Conservation (phyloP, 371 early-diverging fungal genomes). For the Rhizopus microsporus region DNA sequence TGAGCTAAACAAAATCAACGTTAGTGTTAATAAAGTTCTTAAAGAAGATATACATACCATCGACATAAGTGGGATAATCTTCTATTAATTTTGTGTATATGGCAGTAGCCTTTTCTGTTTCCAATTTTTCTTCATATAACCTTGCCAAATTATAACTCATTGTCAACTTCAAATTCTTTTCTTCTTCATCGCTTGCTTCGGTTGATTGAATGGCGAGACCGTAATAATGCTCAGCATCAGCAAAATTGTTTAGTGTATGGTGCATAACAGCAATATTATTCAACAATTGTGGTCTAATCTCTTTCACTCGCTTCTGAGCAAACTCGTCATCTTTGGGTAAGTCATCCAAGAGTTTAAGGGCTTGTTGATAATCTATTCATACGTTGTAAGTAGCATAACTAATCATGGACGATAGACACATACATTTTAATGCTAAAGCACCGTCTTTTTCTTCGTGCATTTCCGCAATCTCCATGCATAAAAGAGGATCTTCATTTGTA, state of each 20-base stretch:
- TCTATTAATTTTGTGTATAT: conserved; percentile 65
- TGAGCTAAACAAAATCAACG: conserved; percentile 44
- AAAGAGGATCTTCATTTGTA: conserved; percentile 53
- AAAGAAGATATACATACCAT: conserved; percentile 39
- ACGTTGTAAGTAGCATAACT: no score
- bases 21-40: not conserved
- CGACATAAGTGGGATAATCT: conserved; percentile 73
- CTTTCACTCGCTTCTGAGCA: conserved; percentile 24
- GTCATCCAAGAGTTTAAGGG: conserved; percentile 22
- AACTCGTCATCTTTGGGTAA: conserved; percentile 24
- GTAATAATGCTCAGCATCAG: conserved; percentile 40
- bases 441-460: conserved; percentile 61
- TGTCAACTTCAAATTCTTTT: conserved; percentile 45
- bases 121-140: conserved; percentile 69
- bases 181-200: conserved; percentile 19
- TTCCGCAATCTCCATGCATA: conserved; percentile 65
- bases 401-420: conserved; percentile 21
- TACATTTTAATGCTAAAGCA: conserved; percentile 53
- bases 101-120: conserved; percentile 61
- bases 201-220: conserved; percentile 41
- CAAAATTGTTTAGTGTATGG: conserved; percentile 51
- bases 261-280: conserved; percentile 84
- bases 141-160: conserved; percentile 85
- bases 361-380: conserved; percentile 39
- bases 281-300: conserved; percentile 67